Conservation (phyloP, 1,284 basidiomycete genomes). For the Phenoliferia sp. region DNA sequence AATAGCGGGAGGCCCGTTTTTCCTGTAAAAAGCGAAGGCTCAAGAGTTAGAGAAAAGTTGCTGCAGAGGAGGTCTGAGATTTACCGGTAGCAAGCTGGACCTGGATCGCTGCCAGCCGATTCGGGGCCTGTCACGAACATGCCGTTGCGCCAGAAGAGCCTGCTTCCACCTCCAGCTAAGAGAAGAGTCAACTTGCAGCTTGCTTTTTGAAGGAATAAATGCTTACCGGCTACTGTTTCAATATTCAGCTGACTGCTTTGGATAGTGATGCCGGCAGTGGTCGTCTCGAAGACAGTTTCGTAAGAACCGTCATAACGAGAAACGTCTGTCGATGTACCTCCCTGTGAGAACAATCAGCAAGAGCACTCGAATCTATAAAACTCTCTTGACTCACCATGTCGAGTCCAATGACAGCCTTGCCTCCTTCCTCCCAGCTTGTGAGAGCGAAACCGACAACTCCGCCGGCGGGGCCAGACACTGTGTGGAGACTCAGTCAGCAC, state of each 20-base stretch:
- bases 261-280: conserved; percentile 82
- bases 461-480: conserved; percentile 74
- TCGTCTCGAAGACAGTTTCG: conserved; percentile 83
- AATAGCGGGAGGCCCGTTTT: conserved; percentile 75
- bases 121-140: conserved; percentile 37
- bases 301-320: conserved; percentile 83
- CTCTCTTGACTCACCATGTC: conserved; percentile 59
- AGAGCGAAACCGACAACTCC: conserved; percentile 83
- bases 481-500: not conserved
- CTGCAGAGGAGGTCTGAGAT: conserved; percentile 59
- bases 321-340: conserved; percentile 86
- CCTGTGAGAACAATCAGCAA: conserved; percentile 49
- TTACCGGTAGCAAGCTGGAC: conserved; percentile 56
- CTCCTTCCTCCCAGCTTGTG: conserved; percentile 69
- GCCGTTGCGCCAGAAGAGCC: conserved; percentile 65
- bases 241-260: conserved; percentile 64
- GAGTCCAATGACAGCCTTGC: conserved; percentile 59
- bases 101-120: conserved; percentile 68
- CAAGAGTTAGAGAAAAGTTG: conserved; percentile 39
- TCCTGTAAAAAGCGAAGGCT: conserved; percentile 39
- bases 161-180: conserved; percentile 79
- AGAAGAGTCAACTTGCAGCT: conserved; percentile 54
- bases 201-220: conserved; percentile 46
- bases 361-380: conserved; percentile 56
- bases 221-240: conserved; percentile 62